Base-by-base conservation (phyloP, 768 basidiomycete species). In the Pleurotus giganteus region DNA sequence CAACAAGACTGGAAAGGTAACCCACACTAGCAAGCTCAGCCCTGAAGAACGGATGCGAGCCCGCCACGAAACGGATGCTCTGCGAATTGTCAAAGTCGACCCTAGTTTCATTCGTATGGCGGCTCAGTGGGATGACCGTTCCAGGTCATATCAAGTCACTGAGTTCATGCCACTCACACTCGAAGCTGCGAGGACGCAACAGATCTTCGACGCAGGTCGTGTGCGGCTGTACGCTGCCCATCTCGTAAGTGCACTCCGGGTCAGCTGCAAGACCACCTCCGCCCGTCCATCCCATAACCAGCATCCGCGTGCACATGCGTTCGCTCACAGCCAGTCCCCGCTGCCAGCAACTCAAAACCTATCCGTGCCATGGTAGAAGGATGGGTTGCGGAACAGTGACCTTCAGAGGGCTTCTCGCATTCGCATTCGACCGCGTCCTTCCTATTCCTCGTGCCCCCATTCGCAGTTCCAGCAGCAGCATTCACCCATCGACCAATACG, bases 251-350 rank as follows among this genome's bases (percentile, higher is more conserved):
- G 6, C 31, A 32, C 54, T 2, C n/a, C n/a, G n/a, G 57, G 24
- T 36, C 50, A 52, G 21, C 50, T 12, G 12, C 50, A 34, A 24
- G 21, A 60, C 4, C 66, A 63, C 3, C 57, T 50, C 2, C 58
- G 59, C n/a, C n/a, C 61, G 46, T 12, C 61, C 54, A 19, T 58
- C 44, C 26, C 64, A 55, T n/a, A 60, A 63, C 13, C 57, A n/a
- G n/a, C 57, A 39, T 5, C 47, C 57, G 17, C 42, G 32, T n/a
- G 2, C 24, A 23, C 59, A 66, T 9, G 57, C 23, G n/a, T n/a
- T n/a, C n/a, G n/a, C n/a, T n/a, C n/a, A n/a, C n/a, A n/a, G n/a
- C 13, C 66, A 37, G 44, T 54, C 52, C 6, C 63, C 58, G 15
- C 49, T 36, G 19, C 49, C 31, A 11, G 11, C n/a, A 28, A 57